Evolutionary conservation across 768 basidiomycete genomes (phyloP).

Genomic region (Rhizopogon salebrosus): DNA sequence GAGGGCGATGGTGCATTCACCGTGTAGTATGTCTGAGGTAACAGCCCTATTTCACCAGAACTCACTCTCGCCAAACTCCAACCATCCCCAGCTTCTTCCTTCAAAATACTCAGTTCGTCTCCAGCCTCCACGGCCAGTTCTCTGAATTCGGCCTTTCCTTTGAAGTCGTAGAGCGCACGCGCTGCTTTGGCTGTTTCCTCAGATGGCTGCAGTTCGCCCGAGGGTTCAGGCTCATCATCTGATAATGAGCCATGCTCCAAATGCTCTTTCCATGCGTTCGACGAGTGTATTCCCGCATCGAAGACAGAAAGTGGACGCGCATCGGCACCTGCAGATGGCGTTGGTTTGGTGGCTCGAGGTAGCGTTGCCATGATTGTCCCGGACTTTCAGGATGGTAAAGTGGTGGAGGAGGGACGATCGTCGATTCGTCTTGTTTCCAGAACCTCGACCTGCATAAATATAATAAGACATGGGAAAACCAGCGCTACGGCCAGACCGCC

Average conservation of each 20-base stretch:
- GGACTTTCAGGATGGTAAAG: not conserved
- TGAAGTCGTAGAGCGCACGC: conserved; percentile 68
- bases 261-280: conserved; percentile 71
- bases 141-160: conserved; percentile 69
- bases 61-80: conserved; percentile 70
- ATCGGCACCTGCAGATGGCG: conserved; percentile 16
- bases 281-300: conserved; percentile 75
- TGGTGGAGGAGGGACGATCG: not conserved
- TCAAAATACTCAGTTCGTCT: conserved; percentile 65
- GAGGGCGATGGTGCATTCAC: conserved; percentile 33
- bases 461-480: not conserved
- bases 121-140: conserved; percentile 68
- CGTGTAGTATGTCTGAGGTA: conserved; percentile 71
- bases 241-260: conserved; percentile 44
- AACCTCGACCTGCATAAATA: too few species aligned
- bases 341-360: conserved; percentile 27
- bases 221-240: conserved; percentile 42
- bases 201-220: conserved; percentile 22
- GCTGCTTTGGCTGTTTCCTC: conserved; percentile 32
- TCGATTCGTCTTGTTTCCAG: not conserved
- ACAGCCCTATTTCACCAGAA: conserved; percentile 58
- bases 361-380: conserved; percentile 30
- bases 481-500: not conserved
- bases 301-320: conserved; percentile 41
- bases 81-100: conserved; percentile 68